Evolutionary conservation across 2,329 filamentous ascomycete genomes (phyloP).

Genomic region (Colletotrichum sansevieriae): DNA sequence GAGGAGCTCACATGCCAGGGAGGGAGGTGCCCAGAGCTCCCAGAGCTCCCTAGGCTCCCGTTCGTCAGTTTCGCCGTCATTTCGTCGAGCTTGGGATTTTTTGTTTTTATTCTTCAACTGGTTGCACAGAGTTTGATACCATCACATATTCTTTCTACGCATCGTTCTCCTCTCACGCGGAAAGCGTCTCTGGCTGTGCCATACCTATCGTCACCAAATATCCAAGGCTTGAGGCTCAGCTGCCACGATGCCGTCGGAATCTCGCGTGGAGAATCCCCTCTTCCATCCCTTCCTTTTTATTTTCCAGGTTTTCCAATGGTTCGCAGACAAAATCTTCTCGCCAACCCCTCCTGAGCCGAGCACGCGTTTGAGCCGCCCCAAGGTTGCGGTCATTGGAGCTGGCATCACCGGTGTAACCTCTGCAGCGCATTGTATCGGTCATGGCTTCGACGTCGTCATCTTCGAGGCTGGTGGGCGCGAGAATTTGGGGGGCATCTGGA

Average conservation of each 20-base stretch:
- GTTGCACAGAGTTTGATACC: conserved; percentile 15
- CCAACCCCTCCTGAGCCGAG: conserved; percentile 75
- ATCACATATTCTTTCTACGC: background rate
- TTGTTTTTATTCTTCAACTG: background rate
- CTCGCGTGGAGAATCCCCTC: conserved; percentile 55
- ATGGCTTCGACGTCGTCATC: conserved; percentile 85
- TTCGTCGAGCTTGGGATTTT: background rate
- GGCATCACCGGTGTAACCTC: conserved; percentile 82
- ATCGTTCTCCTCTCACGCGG: background rate
- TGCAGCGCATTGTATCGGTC: conserved; percentile 85
- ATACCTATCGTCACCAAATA: background rate
- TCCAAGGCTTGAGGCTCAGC: conserved; percentile 15
- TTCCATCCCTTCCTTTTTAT: conserved; percentile 71
- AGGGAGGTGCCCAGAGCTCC: conserved; percentile 35
- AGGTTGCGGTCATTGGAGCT: conserved; percentile 77
- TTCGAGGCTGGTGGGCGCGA: conserved; percentile 80
- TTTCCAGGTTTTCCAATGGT: conserved; percentile 75
- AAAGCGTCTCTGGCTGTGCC: background rate
- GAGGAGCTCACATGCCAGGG: conserved; percentile 18
- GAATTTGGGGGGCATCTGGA: conserved; percentile 84
- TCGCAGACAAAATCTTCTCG: conserved; percentile 74
- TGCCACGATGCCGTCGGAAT: conserved; percentile 50
- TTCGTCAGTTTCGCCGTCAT: background rate
- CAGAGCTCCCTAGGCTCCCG: conserved; percentile 31
- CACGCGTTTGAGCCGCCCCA: conserved; percentile 70